Evolutionary conservation across 2,329 filamentous ascomycete species (phyloP), one percentile per base, ranked within the genome.

Genomic region (Sclerotinia glacialis): DNA sequence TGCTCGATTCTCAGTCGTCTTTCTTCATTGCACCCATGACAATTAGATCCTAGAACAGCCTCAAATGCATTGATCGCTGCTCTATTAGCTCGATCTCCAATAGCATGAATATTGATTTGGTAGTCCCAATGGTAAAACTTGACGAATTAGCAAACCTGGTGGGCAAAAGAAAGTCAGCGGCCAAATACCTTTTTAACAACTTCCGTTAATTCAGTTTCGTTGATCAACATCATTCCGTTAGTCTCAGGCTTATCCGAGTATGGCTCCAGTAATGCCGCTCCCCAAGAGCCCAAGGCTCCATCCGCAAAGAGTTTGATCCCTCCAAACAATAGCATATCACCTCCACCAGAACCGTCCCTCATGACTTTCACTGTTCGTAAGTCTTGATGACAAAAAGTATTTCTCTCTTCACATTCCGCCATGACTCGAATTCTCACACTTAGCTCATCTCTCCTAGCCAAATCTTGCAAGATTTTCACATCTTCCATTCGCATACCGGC

Each of bases 291-390:
- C 1, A 91, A 79, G 2, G 88, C 88, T 28, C 88, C 89, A 72
- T 91, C 87, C 11, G 84, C 88, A 74, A 90, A 91, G 5, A 91
- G 78, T 76, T 91, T 91, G 56, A 90, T 86, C 61, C 88, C 88
- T 62, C 81, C 81, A 6, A 89, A 80, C 28, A 80, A 80, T 61
- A 90, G 78, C 49, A 67, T 74, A 52, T 69, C 64, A 5, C 50
- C 67, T 26, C 70, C 71, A 31, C 71, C 59, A 9, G 71, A 70
- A 9, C 71, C 67, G 12, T 71, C 70, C 5, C 70, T 69, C n/a
- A 53, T 62, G 5, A 67, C 62, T 21, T 70, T 55, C 2, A 74
- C 42, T 8, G 72, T 31, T 28, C 70, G 71, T 61, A 75, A 65
- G 16, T 58, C 66, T 64, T 82, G 81, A 0, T 81, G 82, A 67